phyloP scores from a whole-genome alignment of 2,329 filamentous ascomycete genomes.

The Teratosphaeria viscida region DNA sequence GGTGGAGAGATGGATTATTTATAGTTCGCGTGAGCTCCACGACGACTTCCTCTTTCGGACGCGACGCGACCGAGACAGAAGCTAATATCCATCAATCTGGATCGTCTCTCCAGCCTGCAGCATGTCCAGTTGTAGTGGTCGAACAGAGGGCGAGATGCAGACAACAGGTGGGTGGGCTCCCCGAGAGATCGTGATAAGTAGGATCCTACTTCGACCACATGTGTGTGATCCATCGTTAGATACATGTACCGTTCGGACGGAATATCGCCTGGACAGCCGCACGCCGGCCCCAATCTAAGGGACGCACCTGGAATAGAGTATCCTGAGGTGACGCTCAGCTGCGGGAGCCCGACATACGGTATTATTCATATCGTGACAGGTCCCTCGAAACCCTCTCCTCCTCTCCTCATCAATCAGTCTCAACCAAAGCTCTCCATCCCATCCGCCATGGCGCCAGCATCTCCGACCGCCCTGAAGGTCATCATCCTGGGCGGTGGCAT shows the following conservation, averaged over 20 bases:
- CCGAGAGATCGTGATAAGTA: neutral
- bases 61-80: neutral
- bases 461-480: conserved; percentile 26
- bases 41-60: neutral
- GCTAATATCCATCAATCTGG: neutral
- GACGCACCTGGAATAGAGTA: neutral
- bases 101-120: neutral
- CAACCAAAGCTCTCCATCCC: neutral
- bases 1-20: neutral
- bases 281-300: neutral
- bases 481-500: conserved; percentile 45
- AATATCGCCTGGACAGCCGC: neutral
- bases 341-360: neutral
- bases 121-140: neutral
- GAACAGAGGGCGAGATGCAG: neutral
- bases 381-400: neutral
- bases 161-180: neutral
- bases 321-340: neutral
- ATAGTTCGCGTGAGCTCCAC: neutral
- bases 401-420: neutral
- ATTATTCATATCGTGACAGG: neutral
- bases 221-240: neutral
- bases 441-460: conserved; percentile 19
- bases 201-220: neutral
- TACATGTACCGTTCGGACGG: neutral